Base-by-base conservation (phyloP, 2,329 filamentous ascomycete genomes). In the Hymenoscyphus linearis region DNA sequence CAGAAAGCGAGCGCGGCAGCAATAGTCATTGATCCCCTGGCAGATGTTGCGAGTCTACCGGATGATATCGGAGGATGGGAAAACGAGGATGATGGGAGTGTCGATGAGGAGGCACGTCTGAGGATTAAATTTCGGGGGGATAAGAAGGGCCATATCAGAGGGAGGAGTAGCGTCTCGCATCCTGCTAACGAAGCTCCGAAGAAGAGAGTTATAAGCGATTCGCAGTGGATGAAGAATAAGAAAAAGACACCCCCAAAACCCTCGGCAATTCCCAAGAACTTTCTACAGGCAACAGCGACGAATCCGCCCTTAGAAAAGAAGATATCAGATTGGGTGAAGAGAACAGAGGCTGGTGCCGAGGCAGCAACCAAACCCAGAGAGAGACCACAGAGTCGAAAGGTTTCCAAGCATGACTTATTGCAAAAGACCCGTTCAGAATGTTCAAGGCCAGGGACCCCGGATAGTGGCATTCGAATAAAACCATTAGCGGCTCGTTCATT, bases 161-260 rank as follows among this genome's bases (percentile, higher is more conserved):
- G 65, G 59, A 69, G 65, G 62, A 75, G 73, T 61, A 73, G 75
- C 55, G 70, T 68, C 36, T 63, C 69, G 16, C 55, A 60, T 27
- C 18, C 18, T 9, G 36, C 54, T 55, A 70, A 66, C 60, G 66
- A 64, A 2, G 92, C 68, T 16, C 93, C 93, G 16, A 92, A 91
- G 76, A 97, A 96, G 80, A 85, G 93, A 65, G 91, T 98, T 59
- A 85, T 97, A 64, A 97, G 93, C 73, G 93, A 98, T 76, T 89
- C 90, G 59, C 90, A 96, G 76, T 98, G 93, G 90, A 85, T 85
- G 76, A 67, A 64, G 73, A 83, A 81, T 64, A 81, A 79, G 62
- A 82, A 80, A 63, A 80, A 78, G 62, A 80, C 74, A 60, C 75
- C 80, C 9, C 73, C 79, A 0, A 78, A 75, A 62, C 77, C 74